Evolutionary conservation across 495 filamentous ascomycete genomes (phyloP), one percentile per base, ranked within the genome.

Genomic region (Tuber magnatum): DNA sequence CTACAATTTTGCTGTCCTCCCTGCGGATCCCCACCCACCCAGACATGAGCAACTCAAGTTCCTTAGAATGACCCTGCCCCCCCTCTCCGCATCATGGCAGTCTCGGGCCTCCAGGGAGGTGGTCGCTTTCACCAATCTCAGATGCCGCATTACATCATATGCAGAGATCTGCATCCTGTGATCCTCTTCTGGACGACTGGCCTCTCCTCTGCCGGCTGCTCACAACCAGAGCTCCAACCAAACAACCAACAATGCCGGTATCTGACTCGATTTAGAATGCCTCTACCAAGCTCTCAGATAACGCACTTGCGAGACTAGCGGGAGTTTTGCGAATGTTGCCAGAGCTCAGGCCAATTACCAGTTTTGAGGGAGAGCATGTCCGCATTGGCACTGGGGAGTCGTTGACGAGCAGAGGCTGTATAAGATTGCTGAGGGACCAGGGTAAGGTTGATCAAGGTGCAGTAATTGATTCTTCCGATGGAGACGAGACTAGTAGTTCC

Each of bases 381-480:
- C 70, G 76, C 48, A 75, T 70, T 32, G 77, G 80, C 42, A 78
- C 74, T 68, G 78, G 82, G 81, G 75, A 86, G 80, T 75, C 83
- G 80, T 1, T 74, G 73, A 56, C 83, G 77, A 70, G 84, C 80
- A 76, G 83, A 81, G 72, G 81, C 78, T 79, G 81, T 80, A 75
- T 85, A 88, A 88, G 93, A 68, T 83, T 97, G 74, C 87, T 89
- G 73, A 94, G 92, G 82, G 92, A 94, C 80, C 89, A 92, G 20
- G 85, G 85, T 70, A 90, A 92, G 75, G 88, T 88, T 32, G 91
- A 89, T 51, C 83, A 89, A 81, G 75, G 84, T 82, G 83, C 83
- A 83, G 78, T 82, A 16, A 84, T 86, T 18, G 86, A 88, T 77
- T 87, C 85, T 48, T 88, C 87, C 5, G 87, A 85, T 43, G 87